Evolutionary conservation across 208 protist species (phyloP).

Genomic region (Leishmania aethiopica): DNA sequence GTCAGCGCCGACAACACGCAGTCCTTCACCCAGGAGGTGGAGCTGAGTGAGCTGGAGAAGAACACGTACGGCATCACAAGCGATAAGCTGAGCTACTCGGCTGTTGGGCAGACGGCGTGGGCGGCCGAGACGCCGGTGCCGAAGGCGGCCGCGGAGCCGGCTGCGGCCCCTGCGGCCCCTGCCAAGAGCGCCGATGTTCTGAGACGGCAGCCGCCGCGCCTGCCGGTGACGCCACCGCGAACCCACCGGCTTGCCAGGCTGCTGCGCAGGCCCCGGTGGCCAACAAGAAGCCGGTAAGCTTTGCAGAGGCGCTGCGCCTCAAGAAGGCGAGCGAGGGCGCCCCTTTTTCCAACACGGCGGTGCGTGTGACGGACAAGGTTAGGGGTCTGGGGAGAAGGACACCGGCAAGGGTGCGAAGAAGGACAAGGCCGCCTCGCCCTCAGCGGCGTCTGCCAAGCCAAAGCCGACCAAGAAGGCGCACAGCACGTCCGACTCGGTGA

Average conservation of each 20-base stretch:
- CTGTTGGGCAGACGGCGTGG: constrained; percentile 1
- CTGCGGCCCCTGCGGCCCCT: neutral
- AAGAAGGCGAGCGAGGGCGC: constrained; percentile 25
- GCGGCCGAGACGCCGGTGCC: constrained; percentile 13
- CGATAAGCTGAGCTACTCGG: constrained; percentile 44
- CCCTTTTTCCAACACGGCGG: constrained; percentile 24
- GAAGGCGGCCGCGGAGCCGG: constrained; percentile 3
- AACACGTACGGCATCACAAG: constrained; percentile 59
- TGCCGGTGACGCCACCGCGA: neutral
- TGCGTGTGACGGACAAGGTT: constrained; percentile 26
- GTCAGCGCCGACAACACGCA: constrained; percentile 13
- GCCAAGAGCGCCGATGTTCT: constrained; percentile 2
- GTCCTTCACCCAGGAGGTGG: constrained; percentile 67
- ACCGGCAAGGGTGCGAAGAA: constrained; percentile 16
- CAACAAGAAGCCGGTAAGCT: constrained; percentile 45
- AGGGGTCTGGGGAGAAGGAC: constrained; percentile 20
- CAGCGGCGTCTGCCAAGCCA: constrained; percentile 4
- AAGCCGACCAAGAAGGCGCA: neutral
- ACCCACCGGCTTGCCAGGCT: neutral
- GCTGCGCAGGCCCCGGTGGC: constrained; percentile 3
- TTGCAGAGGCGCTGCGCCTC: constrained; percentile 50
- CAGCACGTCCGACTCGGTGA: constrained; percentile 24
- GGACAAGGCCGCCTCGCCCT: constrained; percentile 12
- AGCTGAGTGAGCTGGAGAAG: constrained; percentile 52
- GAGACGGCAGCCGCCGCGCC: neutral